phyloP scores from a whole-genome alignment of 768 basidiomycete genomes.

The Amanita inopinata region DNA sequence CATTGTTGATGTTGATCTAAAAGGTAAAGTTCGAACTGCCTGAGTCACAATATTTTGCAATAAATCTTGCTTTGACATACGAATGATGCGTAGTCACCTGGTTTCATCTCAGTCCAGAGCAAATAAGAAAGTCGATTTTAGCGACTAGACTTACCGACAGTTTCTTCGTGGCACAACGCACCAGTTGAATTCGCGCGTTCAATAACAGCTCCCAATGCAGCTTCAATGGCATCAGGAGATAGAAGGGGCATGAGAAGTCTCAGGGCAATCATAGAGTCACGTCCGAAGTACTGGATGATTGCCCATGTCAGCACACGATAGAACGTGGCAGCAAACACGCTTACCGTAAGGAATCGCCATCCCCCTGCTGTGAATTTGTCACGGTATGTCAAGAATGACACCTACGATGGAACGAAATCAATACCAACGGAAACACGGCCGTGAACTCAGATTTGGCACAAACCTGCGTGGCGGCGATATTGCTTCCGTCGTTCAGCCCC shows the following conservation, averaged over 20 bases:
- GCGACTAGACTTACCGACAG: conserved; percentile 19
- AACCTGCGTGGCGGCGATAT: conserved; percentile 15
- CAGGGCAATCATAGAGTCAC: conserved; percentile 35
- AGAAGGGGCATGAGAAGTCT: conserved; percentile 31
- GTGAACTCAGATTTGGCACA: too few relatives aligned
- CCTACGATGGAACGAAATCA: too few relatives aligned
- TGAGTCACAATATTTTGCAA: too few relatives aligned
- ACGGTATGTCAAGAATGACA: conserved; percentile 30
- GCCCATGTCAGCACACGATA: not conserved
- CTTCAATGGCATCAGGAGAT: conserved; percentile 29
- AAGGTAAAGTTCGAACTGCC: not conserved
- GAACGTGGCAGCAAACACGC: conserved; percentile 1
- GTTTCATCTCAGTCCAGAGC: too few relatives aligned
- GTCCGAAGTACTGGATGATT: conserved; percentile 19
- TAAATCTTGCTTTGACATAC: conserved; percentile 12
- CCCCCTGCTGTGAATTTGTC: conserved; percentile 34
- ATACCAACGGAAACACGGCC: too few relatives aligned
- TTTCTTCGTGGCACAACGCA: conserved; percentile 35
- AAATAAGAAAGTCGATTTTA: too few relatives aligned
- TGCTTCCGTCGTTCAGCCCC: conserved; percentile 19
- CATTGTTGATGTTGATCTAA: conserved; percentile 28
- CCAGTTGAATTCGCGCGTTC: conserved; percentile 32
- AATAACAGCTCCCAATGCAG: conserved; percentile 34
- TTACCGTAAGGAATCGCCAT: conserved; percentile 34
- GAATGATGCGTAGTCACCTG: conserved; percentile 31